Conservation (phyloP, 176 grass and related monocot genomes). For the Oryza australiensis region DNA sequence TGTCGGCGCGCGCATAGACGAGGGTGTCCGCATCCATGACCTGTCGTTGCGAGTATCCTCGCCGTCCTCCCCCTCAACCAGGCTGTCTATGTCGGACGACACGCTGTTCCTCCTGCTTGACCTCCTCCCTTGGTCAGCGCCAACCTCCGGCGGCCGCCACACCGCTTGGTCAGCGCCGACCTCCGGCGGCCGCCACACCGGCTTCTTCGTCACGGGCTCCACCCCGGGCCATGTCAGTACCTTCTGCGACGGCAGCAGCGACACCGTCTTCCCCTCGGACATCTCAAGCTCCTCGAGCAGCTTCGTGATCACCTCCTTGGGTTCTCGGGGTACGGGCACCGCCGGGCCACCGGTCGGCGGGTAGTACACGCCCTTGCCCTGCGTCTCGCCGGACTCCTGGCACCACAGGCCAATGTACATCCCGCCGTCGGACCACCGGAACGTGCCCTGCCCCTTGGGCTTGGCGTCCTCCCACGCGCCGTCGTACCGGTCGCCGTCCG, state of each 20-base stretch:
- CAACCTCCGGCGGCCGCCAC: slow-evolving; percentile 45
- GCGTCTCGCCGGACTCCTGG: slow-evolving; percentile 44
- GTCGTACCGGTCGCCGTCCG: slow-evolving; percentile 72
- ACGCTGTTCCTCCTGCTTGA: slow-evolving; percentile 47
- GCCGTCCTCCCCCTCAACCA: slow-evolving; percentile 5
- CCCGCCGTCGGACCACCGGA: slow-evolving; percentile 81
- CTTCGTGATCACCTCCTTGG: slow-evolving; percentile 46
- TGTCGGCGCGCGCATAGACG: slow-evolving; percentile 31
- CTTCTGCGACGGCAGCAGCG: slow-evolving; percentile 85
- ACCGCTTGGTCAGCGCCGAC: slow-evolving; percentile 17
- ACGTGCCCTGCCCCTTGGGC: slow-evolving; percentile 80
- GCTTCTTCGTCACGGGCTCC: slow-evolving; percentile 55
- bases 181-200: slow-evolving; percentile 55
- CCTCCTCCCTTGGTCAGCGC: slow-evolving; percentile 32
- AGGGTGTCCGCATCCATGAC: slow-evolving; percentile 28
- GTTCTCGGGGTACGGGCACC: slow-evolving; percentile 55
- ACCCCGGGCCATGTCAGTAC: slow-evolving; percentile 64
- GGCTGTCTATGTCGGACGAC: slow-evolving; percentile 35
- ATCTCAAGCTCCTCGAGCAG: slow-evolving; percentile 54
- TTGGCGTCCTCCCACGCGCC: slow-evolving; percentile 74
- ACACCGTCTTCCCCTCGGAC: slow-evolving; percentile 58
- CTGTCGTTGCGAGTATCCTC: slow-evolving; percentile 16
- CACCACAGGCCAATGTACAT: slow-evolving; percentile 70
- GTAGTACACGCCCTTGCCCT: slow-evolving; percentile 76
- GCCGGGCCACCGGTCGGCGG: slow-evolving; percentile 52